Evolutionary conservation across 768 basidiomycete species (phyloP).

Genomic region (Amanita thiersii): DNA sequence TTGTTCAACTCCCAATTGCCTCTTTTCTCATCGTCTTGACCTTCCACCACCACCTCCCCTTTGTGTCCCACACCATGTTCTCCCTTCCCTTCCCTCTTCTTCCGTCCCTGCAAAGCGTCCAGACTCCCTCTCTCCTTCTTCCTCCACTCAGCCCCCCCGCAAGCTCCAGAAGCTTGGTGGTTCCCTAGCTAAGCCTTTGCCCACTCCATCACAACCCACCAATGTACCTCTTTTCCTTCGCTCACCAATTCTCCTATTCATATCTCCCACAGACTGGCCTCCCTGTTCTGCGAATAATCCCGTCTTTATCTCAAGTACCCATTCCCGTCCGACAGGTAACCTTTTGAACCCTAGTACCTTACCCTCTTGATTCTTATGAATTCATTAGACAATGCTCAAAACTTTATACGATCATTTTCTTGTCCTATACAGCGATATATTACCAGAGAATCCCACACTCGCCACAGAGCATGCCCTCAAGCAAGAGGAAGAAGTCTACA

Average conservation of each 20-base stretch:
- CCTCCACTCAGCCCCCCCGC: conserved; percentile 44
- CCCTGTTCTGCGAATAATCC: conserved; percentile 57
- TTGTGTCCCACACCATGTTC: conserved; percentile 25
- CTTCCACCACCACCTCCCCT: conserved; percentile 27
- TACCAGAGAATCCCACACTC: conserved; percentile 45
- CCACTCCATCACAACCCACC: conserved; percentile 28
- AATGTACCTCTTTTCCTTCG: conserved; percentile 7
- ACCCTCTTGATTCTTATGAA: conserved; percentile 10
- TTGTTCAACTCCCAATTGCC: conserved; percentile 47
- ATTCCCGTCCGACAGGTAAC: conserved; percentile 67
- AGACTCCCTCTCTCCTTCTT: conserved; percentile 22
- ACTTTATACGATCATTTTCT: conserved; percentile 65
- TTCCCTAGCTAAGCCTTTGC: conserved; percentile 29
- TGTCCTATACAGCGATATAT: conserved; percentile 54
- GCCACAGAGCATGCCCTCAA: conserved; percentile 73
- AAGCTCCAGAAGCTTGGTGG: conserved; percentile 55
- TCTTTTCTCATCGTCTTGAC: conserved; percentile 55
- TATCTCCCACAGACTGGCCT: conserved; percentile 38
- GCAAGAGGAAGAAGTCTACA: conserved; percentile 79
- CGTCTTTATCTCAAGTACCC: conserved; percentile 64
- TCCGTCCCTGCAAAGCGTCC: conserved; percentile 47
- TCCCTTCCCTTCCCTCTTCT: conserved; percentile 9
- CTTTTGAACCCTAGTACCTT: not conserved
- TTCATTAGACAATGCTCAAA: conserved; percentile 60
- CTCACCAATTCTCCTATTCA: conserved; percentile 5